Evolutionary conservation across 2,329 filamentous ascomycete species (phyloP).

Genomic region (Didymella arachidicola): DNA sequence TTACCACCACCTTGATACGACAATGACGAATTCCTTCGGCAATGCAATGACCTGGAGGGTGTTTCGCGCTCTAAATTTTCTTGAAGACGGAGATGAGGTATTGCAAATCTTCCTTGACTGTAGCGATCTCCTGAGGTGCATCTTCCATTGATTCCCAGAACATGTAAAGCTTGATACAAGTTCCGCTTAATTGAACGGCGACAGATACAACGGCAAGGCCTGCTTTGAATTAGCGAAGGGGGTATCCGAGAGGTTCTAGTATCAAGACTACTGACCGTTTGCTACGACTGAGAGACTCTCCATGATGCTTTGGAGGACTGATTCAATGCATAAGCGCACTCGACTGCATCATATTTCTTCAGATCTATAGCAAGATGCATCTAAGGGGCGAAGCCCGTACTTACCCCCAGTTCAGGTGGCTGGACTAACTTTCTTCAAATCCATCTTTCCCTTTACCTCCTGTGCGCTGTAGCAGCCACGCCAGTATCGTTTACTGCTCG

Average conservation of each 20-base stretch:
- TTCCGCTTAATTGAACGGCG: slow-evolving; percentile 17
- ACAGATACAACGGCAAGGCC: slow-evolving; percentile 22
- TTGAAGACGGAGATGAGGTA: slow-evolving; percentile 24
- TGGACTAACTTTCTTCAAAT: background rate
- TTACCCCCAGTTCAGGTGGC: background rate
- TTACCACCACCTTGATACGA: slow-evolving; percentile 16
- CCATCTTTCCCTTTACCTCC: background rate
- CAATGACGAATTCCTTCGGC: slow-evolving; percentile 23
- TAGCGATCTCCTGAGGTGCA: slow-evolving; percentile 23
- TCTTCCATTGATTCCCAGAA: slow-evolving; percentile 29
- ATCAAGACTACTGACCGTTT: background rate
- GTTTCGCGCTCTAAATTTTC: slow-evolving; percentile 9
- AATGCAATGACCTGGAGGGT: slow-evolving; percentile 15
- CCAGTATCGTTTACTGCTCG: background rate
- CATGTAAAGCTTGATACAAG: slow-evolving; percentile 22
- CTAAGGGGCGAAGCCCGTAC: background rate
- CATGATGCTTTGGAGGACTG: background rate
- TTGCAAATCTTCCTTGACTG: slow-evolving; percentile 23
- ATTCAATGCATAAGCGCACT: background rate
- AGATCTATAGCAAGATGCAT: background rate
- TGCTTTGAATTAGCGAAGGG: background rate
- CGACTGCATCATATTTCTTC: background rate
- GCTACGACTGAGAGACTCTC: slow-evolving; percentile 4
- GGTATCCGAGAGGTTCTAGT: too few species aligned
- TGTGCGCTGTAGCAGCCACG: background rate